phyloP scores from a whole-genome alignment of 2,329 filamentous ascomycete genomes.

The Exophiala mesophila region DNA sequence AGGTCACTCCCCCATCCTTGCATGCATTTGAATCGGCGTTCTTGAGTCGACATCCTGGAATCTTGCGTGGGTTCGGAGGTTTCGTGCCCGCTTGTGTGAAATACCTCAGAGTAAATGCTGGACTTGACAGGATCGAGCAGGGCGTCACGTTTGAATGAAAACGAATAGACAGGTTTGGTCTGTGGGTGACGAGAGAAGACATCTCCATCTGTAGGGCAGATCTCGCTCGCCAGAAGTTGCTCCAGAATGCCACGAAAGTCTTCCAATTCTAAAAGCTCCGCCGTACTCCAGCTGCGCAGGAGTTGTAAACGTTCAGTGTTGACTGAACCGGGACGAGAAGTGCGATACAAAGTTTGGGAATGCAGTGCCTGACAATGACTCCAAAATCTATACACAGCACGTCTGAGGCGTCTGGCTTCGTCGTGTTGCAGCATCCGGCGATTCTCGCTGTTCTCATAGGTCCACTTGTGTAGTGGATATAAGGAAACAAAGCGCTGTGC shows the following conservation, averaged over 20 bases:
- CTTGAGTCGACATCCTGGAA: constrained; percentile 33
- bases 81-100: constrained; percentile 16
- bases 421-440: constrained; percentile 48
- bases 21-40: constrained; percentile 39
- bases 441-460: constrained; percentile 48
- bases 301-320: constrained; percentile 38
- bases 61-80: background rate
- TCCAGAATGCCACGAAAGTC: constrained; percentile 53
- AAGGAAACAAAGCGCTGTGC: constrained; percentile 56
- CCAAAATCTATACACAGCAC: constrained; percentile 58
- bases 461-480: constrained; percentile 62
- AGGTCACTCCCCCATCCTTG: constrained; percentile 63
- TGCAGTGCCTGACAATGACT: constrained; percentile 57
- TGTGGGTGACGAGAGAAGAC: constrained; percentile 27
- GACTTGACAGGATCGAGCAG: background rate
- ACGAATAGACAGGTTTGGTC: constrained; percentile 8
- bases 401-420: constrained; percentile 50
- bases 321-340: background rate
- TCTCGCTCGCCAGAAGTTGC: constrained; percentile 52
- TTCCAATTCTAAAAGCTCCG: constrained; percentile 55
- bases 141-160: constrained; percentile 2
- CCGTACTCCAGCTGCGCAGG: constrained; percentile 54
- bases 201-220: constrained; percentile 57
- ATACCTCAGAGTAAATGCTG: constrained; percentile 12
- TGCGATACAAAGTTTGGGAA: constrained; percentile 40